Evolutionary conservation across 2,329 filamentous ascomycete genomes (phyloP).

Genomic region (Cladosporium velox): DNA sequence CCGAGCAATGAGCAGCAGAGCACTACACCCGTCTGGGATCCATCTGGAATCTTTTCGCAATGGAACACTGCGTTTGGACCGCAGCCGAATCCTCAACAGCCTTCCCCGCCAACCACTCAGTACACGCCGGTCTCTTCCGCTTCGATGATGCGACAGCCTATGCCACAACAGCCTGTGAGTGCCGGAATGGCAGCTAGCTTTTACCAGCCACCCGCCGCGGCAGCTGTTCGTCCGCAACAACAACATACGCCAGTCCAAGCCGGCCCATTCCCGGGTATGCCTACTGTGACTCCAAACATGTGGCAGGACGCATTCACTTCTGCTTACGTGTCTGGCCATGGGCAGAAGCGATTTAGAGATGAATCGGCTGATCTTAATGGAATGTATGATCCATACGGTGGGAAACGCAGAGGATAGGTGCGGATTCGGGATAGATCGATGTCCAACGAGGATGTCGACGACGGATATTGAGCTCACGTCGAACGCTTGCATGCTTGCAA

Average conservation of each 20-base stretch:
- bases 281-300: constrained; percentile 51
- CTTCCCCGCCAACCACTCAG: constrained; percentile 42
- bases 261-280: constrained; percentile 20
- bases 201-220: constrained; percentile 13
- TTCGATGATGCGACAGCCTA: constrained; percentile 41
- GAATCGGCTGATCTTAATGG: constrained; percentile 27
- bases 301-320: constrained; percentile 52
- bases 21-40: constrained; percentile 36
- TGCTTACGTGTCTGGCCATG: constrained; percentile 39
- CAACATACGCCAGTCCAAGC: constrained; percentile 2
- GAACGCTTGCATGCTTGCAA: not conserved
- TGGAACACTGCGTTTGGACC: constrained; percentile 92
- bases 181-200: constrained; percentile 13
- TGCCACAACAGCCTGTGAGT: constrained; percentile 15
- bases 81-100: constrained; percentile 45
- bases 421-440: not conserved
- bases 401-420: constrained; percentile 28
- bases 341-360: constrained; percentile 50
- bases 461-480: not conserved
- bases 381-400: constrained; percentile 16
- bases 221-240: not conserved
- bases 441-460: not conserved
- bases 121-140: constrained; percentile 28
- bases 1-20: constrained; percentile 15
- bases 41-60: constrained; percentile 62